phyloP scores from a whole-genome alignment of 352 stramenopile species.

The Phytophthora litchii region DNA sequence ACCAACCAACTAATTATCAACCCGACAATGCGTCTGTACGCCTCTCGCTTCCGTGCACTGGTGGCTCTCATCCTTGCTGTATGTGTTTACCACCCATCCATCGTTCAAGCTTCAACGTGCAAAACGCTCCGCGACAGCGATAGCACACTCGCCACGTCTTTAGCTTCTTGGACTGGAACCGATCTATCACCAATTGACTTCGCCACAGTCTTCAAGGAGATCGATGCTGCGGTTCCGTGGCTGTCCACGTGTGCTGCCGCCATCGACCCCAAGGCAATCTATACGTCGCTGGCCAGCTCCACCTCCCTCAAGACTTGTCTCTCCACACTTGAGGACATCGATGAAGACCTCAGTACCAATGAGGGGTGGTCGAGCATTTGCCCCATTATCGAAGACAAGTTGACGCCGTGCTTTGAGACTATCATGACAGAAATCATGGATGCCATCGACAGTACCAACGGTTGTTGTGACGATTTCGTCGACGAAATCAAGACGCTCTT shows the following conservation, averaged over 20 bases:
- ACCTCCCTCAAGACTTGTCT: slow-evolving; percentile 33
- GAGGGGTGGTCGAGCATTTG: slow-evolving; percentile 27
- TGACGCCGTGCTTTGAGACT: slow-evolving; percentile 42
- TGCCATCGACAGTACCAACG: slow-evolving; percentile 17
- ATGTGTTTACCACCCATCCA: neutral
- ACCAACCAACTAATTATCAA: too few relatives aligned
- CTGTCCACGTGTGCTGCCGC: slow-evolving; percentile 48
- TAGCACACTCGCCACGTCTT: slow-evolving; percentile 5
- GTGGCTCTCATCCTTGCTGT: slow-evolving; percentile 3
- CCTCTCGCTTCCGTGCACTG: slow-evolving; percentile 3
- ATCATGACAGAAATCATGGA: slow-evolving; percentile 38
- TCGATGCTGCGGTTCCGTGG: slow-evolving; percentile 39
- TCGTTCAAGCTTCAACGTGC: slow-evolving; percentile 14
- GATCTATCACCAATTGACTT: slow-evolving; percentile 18
- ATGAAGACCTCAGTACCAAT: slow-evolving; percentile 2
- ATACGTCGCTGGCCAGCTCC: slow-evolving; percentile 18
- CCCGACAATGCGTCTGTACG: slow-evolving; percentile 4
- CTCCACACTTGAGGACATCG: slow-evolving; percentile 18
- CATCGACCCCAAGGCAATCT: slow-evolving; percentile 37
- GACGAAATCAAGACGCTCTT: slow-evolving; percentile 42
- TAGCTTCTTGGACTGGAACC: slow-evolving; percentile 1
- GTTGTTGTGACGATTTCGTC: slow-evolving; percentile 53
- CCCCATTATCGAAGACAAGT: slow-evolving; percentile 30
- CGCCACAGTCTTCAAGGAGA: slow-evolving; percentile 22
- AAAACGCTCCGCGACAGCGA: slow-evolving; percentile 16